phyloP scores from a whole-genome alignment of 2,329 filamentous ascomycete genomes.

The Fusarium kyushuense region DNA sequence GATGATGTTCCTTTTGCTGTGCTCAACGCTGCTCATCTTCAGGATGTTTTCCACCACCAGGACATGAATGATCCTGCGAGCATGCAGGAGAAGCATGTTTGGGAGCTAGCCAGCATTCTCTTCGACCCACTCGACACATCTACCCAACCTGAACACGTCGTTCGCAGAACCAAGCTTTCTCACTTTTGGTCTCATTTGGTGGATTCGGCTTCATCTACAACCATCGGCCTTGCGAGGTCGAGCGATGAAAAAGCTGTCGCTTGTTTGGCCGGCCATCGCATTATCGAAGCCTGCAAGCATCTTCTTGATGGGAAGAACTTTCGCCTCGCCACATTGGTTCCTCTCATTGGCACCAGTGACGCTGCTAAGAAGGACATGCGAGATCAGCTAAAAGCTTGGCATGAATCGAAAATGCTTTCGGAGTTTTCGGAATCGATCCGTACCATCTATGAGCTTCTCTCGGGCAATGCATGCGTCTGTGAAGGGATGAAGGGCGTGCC shows the following conservation, averaged over 20 bases:
- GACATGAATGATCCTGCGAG: constrained; percentile 59
- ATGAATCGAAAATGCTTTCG: constrained; percentile 82
- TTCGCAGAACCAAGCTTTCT: constrained; percentile 74
- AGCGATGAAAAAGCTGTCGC: constrained; percentile 87
- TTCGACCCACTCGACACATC: constrained; percentile 75
- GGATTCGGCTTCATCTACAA: constrained; percentile 66
- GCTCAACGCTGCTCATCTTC: constrained; percentile 55
- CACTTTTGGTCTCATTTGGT: constrained; percentile 75
- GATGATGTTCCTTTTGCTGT: constrained; percentile 71
- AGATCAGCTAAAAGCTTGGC: constrained; percentile 87
- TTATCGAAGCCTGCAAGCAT: constrained; percentile 84
- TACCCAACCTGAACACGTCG: constrained; percentile 54
- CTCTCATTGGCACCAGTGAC: constrained; percentile 82
- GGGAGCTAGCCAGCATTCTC: constrained; percentile 87
- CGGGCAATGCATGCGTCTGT: constrained; percentile 87
- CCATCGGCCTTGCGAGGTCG: constrained; percentile 69
- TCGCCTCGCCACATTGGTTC: constrained; percentile 84
- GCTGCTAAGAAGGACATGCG: constrained; percentile 79
- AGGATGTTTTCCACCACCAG: constrained; percentile 57
- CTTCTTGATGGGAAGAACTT: constrained; percentile 82
- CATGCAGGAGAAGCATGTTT: constrained; percentile 78
- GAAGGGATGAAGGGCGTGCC: constrained; percentile 80
- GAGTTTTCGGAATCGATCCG: constrained; percentile 89
- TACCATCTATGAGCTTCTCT: constrained; percentile 88
- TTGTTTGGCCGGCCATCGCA: constrained; percentile 80